These are phyloP conservation scores for Tetrapisispora namnaoensis DNA, from an alignment of 805 yeast genomes.

Conservation along the genomic window DNA sequence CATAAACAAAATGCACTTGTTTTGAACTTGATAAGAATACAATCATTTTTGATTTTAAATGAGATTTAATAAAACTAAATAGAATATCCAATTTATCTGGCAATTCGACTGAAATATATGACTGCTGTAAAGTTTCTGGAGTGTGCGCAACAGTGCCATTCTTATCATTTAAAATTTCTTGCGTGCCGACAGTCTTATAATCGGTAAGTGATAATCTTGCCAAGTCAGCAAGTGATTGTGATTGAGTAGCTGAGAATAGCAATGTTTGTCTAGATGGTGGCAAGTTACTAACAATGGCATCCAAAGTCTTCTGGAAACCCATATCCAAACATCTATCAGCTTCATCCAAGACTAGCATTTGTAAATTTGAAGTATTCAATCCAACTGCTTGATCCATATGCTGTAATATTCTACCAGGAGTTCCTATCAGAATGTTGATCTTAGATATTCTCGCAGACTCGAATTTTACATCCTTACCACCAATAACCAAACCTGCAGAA, in stretches of 20 bases:
- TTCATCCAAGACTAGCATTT: slow-evolving; percentile 76
- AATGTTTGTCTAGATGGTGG: slow-evolving; percentile 78
- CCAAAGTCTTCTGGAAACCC: slow-evolving; percentile 82
- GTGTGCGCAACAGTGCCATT: slow-evolving; percentile 56
- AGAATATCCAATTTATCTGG: slow-evolving; percentile 77
- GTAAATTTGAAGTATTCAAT: slow-evolving; percentile 62
- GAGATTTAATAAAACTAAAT: slow-evolving; percentile 80
- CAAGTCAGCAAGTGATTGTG: slow-evolving; percentile 69
- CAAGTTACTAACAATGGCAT: slow-evolving; percentile 65
- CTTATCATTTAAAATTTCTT: slow-evolving; percentile 44
- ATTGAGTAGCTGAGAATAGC: slow-evolving; percentile 81
- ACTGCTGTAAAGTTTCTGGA: slow-evolving; percentile 80
- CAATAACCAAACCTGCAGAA: slow-evolving; percentile 86
- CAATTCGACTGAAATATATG: slow-evolving; percentile 59
- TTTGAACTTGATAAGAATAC: slow-evolving; percentile 83
- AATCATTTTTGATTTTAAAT: slow-evolving; percentile 65
- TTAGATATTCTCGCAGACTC: slow-evolving; percentile 72
- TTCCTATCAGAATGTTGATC: slow-evolving; percentile 77
- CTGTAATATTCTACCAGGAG: slow-evolving; percentile 86
- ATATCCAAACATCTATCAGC: slow-evolving; percentile 89
- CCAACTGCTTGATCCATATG: slow-evolving; percentile 86
- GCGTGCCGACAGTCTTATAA: slow-evolving; percentile 38
- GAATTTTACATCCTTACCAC: slow-evolving; percentile 79
- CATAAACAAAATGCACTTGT: slow-evolving; percentile 85
- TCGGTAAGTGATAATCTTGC: slow-evolving; percentile 52